phyloP scores from a whole-genome alignment of 1,284 basidiomycete genomes.

The Sanguinoderma infundibulare region DNA sequence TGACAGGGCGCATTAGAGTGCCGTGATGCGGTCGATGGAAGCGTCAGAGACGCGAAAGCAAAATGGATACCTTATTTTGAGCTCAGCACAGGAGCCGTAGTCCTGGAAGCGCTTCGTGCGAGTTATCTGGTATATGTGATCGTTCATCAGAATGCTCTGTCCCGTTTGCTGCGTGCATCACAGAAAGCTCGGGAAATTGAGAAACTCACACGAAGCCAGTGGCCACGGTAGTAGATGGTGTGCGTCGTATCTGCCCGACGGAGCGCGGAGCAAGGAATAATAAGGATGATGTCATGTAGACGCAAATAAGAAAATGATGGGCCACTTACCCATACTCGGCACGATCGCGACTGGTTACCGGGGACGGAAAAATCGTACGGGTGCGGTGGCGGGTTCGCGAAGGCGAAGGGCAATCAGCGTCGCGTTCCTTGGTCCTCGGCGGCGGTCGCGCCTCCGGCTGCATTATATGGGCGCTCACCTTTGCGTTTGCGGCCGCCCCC shows the following conservation, averaged over 20 bases:
- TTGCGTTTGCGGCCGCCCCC: conserved; percentile 70
- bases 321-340: conserved; percentile 35
- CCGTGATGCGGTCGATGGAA: conserved; percentile 3
- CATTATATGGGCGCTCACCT: conserved; percentile 50
- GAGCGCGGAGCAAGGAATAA: conserved; percentile 4
- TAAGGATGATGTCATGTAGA: conserved; percentile 30
- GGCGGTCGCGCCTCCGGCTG: background rate
- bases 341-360: conserved; percentile 33
- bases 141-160: conserved; percentile 29
- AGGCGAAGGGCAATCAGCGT: conserved; percentile 7
- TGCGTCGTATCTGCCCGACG: conserved; percentile 71
- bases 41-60: conserved; percentile 16
- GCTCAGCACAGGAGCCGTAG: conserved; percentile 66
- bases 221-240: conserved; percentile 84
- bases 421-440: background rate
- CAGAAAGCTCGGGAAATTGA: conserved; percentile 4
- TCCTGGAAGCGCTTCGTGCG: conserved; percentile 77
- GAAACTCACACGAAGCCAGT: conserved; percentile 73
- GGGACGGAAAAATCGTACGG: background rate
- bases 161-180: conserved; percentile 14
- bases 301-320: background rate
- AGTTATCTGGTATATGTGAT: conserved; percentile 60
- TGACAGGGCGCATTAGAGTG: conserved; percentile 6
- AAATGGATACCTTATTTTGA: conserved; percentile 73
- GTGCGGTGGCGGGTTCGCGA: background rate